Percentiles rank a stretch among this genome's conserved stretches.
These are phyloP conservation scores for Ophiostoma quercus DNA, from an alignment of 2,329 filamentous ascomycete genomes.

Conservation along the genomic window DNA sequence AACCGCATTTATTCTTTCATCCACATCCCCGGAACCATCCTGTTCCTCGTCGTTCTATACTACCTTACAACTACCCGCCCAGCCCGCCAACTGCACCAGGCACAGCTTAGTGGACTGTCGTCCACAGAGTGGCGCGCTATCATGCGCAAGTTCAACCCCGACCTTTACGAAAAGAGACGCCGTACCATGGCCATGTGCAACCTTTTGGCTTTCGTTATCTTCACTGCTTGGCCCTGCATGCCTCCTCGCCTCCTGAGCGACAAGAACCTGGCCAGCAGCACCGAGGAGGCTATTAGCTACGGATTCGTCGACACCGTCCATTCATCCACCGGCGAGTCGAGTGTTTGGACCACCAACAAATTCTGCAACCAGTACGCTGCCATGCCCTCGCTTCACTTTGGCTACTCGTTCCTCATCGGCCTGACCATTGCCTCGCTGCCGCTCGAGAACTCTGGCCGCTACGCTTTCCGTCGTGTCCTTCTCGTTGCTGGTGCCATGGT, in stretches of 20 bases:
- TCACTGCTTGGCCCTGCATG: slow-evolving; percentile 60
- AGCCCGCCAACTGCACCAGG: slow-evolving; percentile 22
- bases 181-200: slow-evolving; percentile 51
- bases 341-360: slow-evolving; percentile 65
- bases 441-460: slow-evolving; percentile 39
- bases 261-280: slow-evolving; percentile 50
- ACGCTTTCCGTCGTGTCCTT: slow-evolving; percentile 46
- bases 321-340: slow-evolving; percentile 51
- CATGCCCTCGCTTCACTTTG: slow-evolving; percentile 72
- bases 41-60: slow-evolving; percentile 60
- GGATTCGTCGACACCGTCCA: slow-evolving; percentile 60
- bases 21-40: slow-evolving; percentile 70
- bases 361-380: slow-evolving; percentile 70
- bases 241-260: slow-evolving; percentile 38
- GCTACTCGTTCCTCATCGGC: slow-evolving; percentile 68
- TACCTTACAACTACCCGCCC: slow-evolving; percentile 61
- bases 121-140: neutral
- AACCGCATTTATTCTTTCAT: slow-evolving; percentile 73
- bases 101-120: slow-evolving; percentile 20
- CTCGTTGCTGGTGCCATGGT: slow-evolving; percentile 49
- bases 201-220: slow-evolving; percentile 54
- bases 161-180: slow-evolving; percentile 46
- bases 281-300: slow-evolving; percentile 54
- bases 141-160: slow-evolving; percentile 31
- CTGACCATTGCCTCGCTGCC: slow-evolving; percentile 64